A percentile compares a stretch with the other conserved stretches of the same genome.
Evolutionary conservation across 768 basidiomycete species (phyloP).

Genomic region (Mycena olivaceomarginata): DNA sequence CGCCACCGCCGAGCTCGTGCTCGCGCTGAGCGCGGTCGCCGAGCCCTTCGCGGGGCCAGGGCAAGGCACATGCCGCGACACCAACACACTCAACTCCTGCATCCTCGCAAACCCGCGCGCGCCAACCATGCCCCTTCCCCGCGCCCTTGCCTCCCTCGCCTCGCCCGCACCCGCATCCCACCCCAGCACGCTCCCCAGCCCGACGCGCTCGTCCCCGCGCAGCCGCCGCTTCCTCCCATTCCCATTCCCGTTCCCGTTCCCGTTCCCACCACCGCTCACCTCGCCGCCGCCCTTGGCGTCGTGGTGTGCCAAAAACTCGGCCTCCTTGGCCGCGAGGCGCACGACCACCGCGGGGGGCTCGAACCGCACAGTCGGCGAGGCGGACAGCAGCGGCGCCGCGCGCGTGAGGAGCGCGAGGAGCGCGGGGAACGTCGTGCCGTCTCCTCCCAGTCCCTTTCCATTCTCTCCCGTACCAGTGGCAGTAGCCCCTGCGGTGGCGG

Average conservation of each 20-base stretch:
- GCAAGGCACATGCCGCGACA: slow-evolving; percentile 61
- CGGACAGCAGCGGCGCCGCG: slow-evolving; percentile 66
- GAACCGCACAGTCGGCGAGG: slow-evolving; percentile 71
- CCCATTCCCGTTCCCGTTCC: too few species aligned
- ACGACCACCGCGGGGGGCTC: slow-evolving; percentile 68
- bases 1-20: too few species aligned
- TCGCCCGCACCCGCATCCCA: slow-evolving; percentile 66
- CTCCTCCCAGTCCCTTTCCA: too few species aligned
- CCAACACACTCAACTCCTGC: slow-evolving; percentile 73
- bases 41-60: not conserved
- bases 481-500: too few species aligned
- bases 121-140: slow-evolving; percentile 70
- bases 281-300: too few species aligned
- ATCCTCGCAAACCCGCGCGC: slow-evolving; percentile 73
- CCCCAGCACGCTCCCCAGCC: slow-evolving; percentile 72
- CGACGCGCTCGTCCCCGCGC: slow-evolving; percentile 75
- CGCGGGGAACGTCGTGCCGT: slow-evolving; percentile 58
- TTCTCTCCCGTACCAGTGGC: too few species aligned
- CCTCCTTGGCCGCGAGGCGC: slow-evolving; percentile 70
- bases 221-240: slow-evolving; percentile 53
- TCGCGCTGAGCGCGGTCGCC: too few species aligned
- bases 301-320: too few species aligned
- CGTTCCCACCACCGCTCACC: too few species aligned
- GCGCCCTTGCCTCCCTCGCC: slow-evolving; percentile 57
- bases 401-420: slow-evolving; percentile 64